Conservation (phyloP, 2,329 filamentous ascomycete genomes). For the Pseudogymnoascus pannorum region DNA sequence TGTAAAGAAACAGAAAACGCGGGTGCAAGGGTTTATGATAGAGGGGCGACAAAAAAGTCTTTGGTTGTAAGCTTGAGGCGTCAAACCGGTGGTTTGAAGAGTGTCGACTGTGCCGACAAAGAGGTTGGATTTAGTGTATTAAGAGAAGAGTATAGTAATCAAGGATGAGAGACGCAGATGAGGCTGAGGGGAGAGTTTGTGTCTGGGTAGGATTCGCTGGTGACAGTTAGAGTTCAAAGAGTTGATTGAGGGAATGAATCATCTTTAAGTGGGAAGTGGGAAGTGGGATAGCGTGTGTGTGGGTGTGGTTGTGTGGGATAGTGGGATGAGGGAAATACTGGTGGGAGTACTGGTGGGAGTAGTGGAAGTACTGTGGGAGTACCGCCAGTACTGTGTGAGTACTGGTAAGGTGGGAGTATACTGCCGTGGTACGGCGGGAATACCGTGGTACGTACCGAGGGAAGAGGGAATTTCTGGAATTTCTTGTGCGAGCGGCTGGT, state of each 20-base stretch:
- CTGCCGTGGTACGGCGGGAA: not conserved
- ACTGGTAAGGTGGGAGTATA: not conserved
- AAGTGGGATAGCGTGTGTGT: not conserved
- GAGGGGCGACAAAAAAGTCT: constrained; percentile 7
- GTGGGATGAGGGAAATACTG: constrained; percentile 6
- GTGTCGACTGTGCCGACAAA: constrained; percentile 4
- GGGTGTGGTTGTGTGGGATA: too few species aligned
- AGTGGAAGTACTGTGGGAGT: not conserved
- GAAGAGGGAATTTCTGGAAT: constrained; percentile 2
- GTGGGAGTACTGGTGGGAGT: too few species aligned
- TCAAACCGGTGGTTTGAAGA: not conserved
- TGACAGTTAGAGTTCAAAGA: not conserved
- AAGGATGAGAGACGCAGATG: not conserved
- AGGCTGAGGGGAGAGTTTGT: not conserved
- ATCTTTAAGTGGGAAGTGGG: constrained; percentile 7
- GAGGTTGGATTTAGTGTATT: constrained; percentile 6
- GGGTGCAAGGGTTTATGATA: not conserved
- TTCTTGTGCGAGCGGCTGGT: constrained; percentile 2
- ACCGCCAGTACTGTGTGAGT: not conserved
- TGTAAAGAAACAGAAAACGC: constrained; percentile 8
- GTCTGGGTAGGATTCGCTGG: not conserved
- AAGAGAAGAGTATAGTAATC: not conserved
- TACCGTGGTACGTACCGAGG: not conserved
- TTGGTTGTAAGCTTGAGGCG: not conserved
- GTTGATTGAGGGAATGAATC: constrained; percentile 9